Evolutionary conservation across 176 grass and related monocot species (phyloP), one percentile per base, ranked within the genome.

Genomic region (Calamus simplicifolius): DNA sequence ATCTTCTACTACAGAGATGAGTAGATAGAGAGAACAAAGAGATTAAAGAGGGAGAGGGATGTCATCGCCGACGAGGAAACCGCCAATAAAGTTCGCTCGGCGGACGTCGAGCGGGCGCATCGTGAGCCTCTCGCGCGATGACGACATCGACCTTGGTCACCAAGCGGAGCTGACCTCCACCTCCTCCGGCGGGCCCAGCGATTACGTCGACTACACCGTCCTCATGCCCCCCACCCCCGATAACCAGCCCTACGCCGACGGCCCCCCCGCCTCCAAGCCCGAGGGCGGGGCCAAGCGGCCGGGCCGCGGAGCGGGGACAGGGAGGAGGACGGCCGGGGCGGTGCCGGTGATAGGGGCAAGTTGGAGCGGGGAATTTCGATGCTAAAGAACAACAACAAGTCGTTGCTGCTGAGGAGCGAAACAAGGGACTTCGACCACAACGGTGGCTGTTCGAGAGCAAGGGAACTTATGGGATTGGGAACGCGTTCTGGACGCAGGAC

Each of bases 181-280:
- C 57, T 85, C 86, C 77, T 77, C 85, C 0, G 82, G 63, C 4
- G 77, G 72, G 4, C 35, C 18, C 48, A 64, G 38, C 58, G 76
- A 95, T 61, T 83, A 86, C 49, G 43, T 60, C 27, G 85, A 86
- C 62, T 95, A 95, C 81, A 95, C 82, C 10, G 85, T 95, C 61
- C 68, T 79, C 63, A 95, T 95, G 82, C 89, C 89, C 3, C 85
- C 89, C 48, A 95, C 89, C 5, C 85, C 89, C n/a, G 85, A 95
- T 66, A 95, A 95, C 73, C 85, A 95, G 60, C 85, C 89, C 0
- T 51, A 66, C 19, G 38, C 56, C 28, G 77, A 35, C 18, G 76
- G 58, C 3, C 27, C 52, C 48, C 18, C 52, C 1, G 19, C 53
- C 18, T 17, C 48, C 6, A 67, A 74, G 21, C 66, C 70, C 13